phyloP scores from a whole-genome alignment of 345 rosid species.

The Sisymbrium irio region DNA sequence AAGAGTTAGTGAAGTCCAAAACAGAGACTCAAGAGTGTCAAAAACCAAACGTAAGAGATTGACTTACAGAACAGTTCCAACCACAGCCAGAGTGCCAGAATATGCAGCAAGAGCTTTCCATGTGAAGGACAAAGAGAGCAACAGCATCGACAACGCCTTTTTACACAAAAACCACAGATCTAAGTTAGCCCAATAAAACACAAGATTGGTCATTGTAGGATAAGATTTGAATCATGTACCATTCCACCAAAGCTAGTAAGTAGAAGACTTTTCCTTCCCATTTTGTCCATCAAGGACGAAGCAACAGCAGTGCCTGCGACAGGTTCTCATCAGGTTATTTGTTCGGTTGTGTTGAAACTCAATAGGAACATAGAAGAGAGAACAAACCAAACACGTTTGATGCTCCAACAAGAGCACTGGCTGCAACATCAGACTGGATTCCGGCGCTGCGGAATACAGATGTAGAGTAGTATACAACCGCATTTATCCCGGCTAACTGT shows the following conservation, averaged over 20 bases:
- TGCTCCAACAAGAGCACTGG: conserved; percentile 99
- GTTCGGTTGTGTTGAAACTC: background rate
- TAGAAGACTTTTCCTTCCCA: conserved; percentile 94
- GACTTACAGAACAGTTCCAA: conserved; percentile 96
- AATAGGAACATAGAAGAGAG: background rate
- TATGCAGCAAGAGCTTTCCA: conserved; percentile 92
- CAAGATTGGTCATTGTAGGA: background rate
- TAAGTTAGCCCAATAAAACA: background rate
- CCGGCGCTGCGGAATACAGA: conserved; percentile 95
- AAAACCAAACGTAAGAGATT: background rate
- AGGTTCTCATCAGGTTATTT: background rate
- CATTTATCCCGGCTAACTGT: conserved; percentile 98
- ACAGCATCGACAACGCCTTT: conserved; percentile 89
- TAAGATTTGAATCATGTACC: conserved; percentile 44
- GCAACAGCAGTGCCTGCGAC: conserved; percentile 87
- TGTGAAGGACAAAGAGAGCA: conserved; percentile 88
- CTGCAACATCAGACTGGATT: conserved; percentile 91
- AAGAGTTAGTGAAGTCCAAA: background rate
- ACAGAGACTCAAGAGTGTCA: background rate
- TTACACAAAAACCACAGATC: background rate
- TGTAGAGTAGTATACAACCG: conserved; percentile 96
- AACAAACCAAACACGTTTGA: conserved; percentile 83
- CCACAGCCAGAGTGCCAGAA: conserved; percentile 86
- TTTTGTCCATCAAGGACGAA: conserved; percentile 94
- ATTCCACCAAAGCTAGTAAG: conserved; percentile 89